Percentiles rank a stretch among this genome's conserved stretches.
Conservation (phyloP, 106 monocot species). For the Phalaenopsis aphrodite region DNA sequence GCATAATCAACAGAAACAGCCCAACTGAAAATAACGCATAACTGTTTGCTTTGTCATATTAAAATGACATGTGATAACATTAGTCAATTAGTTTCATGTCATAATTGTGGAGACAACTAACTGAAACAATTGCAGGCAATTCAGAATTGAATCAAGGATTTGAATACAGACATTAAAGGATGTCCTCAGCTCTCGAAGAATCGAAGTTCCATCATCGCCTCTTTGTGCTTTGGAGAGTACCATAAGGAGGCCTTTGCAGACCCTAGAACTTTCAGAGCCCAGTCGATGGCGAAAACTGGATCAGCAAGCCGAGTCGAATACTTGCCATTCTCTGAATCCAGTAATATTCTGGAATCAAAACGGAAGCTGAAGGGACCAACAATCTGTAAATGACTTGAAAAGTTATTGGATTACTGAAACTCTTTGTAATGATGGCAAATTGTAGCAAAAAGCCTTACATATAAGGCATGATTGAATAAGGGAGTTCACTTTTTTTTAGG, state of each 20-base stretch:
- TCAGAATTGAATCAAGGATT: no score
- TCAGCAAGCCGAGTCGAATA: constrained; percentile 27
- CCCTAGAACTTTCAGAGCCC: constrained; percentile 84
- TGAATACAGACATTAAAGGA: not conserved
- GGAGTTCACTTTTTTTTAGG: no score
- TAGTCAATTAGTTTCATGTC: no score
- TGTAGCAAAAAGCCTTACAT: no score
- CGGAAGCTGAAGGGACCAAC: constrained; percentile 76
- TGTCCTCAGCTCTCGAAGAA: constrained; percentile 73
- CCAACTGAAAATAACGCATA: no score
- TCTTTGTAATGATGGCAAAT: not conserved
- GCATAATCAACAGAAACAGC: no score
- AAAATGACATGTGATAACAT: no score
- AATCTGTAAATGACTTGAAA: constrained; percentile 35
- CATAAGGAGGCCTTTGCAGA: constrained; percentile 93
- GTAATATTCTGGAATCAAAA: constrained; percentile 47
- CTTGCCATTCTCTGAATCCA: constrained; percentile 26
- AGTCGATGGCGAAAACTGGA: constrained; percentile 64
- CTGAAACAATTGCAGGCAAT: no score
- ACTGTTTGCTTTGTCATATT: no score
- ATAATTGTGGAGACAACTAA: no score
- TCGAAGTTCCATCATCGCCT: constrained; percentile 84
- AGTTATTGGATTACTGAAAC: not conserved
- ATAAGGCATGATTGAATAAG: no score
- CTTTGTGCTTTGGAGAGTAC: constrained; percentile 64